phyloP scores from a whole-genome alignment of 2,329 filamentous ascomycete genomes.

The Neonectria sp. region DNA sequence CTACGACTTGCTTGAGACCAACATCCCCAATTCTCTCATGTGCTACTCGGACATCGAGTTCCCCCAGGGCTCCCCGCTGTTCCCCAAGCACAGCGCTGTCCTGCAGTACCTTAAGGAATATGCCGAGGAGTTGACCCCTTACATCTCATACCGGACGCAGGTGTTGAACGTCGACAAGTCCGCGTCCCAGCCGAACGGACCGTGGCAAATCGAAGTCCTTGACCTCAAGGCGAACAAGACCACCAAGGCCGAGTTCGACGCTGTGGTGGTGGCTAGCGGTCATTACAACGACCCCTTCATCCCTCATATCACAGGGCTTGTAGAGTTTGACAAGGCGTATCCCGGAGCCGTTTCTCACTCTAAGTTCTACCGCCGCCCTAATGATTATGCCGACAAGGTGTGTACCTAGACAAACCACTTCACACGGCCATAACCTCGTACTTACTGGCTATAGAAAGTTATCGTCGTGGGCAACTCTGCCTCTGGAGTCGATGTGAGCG shows the following conservation, averaged over 20 bases:
- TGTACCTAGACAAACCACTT: not conserved
- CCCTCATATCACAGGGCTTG: conserved; percentile 69
- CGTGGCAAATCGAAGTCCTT: conserved; percentile 62
- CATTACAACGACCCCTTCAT: conserved; percentile 75
- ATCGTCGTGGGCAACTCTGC: conserved; percentile 79
- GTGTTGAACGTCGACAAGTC: conserved; percentile 63
- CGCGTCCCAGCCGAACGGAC: conserved; percentile 13
- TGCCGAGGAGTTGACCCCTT: conserved; percentile 69
- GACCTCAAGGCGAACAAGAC: conserved; percentile 48
- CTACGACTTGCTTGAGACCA: conserved; percentile 81
- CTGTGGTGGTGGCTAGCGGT: conserved; percentile 73
- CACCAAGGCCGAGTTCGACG: conserved; percentile 65
- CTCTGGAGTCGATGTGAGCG: conserved; percentile 79
- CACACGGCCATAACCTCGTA: not conserved
- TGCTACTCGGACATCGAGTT: conserved; percentile 75
- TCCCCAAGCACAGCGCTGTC: conserved; percentile 76
- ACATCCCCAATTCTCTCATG: conserved; percentile 83
- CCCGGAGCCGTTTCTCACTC: conserved; percentile 72
- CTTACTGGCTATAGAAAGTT: conserved; percentile 70
- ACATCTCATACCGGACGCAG: conserved; percentile 74
- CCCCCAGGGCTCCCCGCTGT: conserved; percentile 71
- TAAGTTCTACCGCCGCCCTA: conserved; percentile 74
- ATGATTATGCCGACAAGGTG: conserved; percentile 53
- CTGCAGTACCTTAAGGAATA: conserved; percentile 77
- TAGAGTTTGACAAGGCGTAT: conserved; percentile 64